These are phyloP conservation scores for Didymellaceae sp. DNA, from an alignment of 2,329 filamentous ascomycete species.

Conservation along the genomic window DNA sequence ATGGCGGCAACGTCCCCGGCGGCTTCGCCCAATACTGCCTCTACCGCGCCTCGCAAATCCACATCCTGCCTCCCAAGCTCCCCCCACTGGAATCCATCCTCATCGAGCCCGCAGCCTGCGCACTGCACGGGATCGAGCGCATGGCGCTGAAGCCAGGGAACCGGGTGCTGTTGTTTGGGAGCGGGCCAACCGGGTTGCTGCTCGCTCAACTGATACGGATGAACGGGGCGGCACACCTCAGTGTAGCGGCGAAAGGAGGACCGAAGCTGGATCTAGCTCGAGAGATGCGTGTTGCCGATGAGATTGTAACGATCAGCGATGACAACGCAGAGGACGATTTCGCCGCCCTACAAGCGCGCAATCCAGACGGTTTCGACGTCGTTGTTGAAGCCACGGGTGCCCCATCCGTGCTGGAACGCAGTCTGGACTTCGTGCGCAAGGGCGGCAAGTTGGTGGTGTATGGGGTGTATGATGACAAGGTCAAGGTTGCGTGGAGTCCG, in stretches of 20 bases:
- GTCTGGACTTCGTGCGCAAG: conserved; percentile 73
- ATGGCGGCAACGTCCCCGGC: conserved; percentile 72
- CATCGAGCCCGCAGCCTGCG: conserved; percentile 73
- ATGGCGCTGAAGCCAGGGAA: conserved; percentile 71
- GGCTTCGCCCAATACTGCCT: conserved; percentile 75
- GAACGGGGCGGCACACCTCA: conserved; percentile 72
- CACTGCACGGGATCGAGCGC: conserved; percentile 73
- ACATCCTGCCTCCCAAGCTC: too few species aligned
- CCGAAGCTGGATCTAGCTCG: conserved; percentile 73
- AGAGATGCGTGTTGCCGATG: conserved; percentile 55
- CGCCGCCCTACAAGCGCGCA: conserved; percentile 65
- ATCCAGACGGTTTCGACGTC: conserved; percentile 77
- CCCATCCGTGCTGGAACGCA: conserved; percentile 71
- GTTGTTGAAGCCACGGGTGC: conserved; percentile 75
- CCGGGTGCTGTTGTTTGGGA: conserved; percentile 69
- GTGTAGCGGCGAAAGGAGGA: conserved; percentile 71
- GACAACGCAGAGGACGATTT: conserved; percentile 53
- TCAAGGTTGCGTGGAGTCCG: conserved; percentile 71
- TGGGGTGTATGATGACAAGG: conserved; percentile 70
- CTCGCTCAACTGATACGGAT: conserved; percentile 68
- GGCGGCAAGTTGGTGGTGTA: conserved; percentile 76
- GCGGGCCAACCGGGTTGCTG: conserved; percentile 70
- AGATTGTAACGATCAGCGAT: conserved; percentile 54
- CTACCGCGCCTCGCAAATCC: conserved; percentile 62
- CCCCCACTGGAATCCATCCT: too few species aligned